Evolutionary conservation across 352 stramenopile genomes (phyloP).

Genomic region (Phytophthora foliorum): DNA sequence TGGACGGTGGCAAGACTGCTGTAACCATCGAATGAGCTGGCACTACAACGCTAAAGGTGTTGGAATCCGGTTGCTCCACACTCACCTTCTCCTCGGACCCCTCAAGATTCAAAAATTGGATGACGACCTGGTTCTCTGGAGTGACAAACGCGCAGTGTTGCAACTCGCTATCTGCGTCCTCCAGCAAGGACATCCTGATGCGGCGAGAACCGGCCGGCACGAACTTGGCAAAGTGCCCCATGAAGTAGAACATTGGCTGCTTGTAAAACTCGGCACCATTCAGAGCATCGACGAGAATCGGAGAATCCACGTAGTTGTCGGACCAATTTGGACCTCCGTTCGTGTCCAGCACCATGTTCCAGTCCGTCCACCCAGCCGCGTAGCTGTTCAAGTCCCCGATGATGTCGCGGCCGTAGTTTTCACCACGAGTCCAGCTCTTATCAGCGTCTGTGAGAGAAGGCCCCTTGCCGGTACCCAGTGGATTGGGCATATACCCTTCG

Average conservation of each 20-base stretch:
- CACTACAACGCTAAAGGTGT: slow-evolving; percentile 20
- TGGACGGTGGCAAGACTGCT: slow-evolving; percentile 23
- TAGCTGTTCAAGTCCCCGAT: slow-evolving; percentile 87
- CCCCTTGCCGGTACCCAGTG: slow-evolving; percentile 48
- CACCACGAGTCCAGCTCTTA: slow-evolving; percentile 65
- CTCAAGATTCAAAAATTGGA: slow-evolving; percentile 56
- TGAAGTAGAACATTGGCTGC: slow-evolving; percentile 84
- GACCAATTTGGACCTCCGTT: slow-evolving; percentile 81
- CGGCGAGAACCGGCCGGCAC: slow-evolving; percentile 55
- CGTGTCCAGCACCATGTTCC: slow-evolving; percentile 68
- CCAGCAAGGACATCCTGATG: slow-evolving; percentile 32
- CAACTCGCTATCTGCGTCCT: slow-evolving; percentile 40
- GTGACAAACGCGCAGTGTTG: slow-evolving; percentile 52
- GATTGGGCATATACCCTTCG: slow-evolving; percentile 52
- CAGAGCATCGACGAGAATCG: slow-evolving; percentile 74
- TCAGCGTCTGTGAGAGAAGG: slow-evolving; percentile 45
- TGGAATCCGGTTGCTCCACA: slow-evolving; percentile 25
- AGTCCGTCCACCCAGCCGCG: slow-evolving; percentile 86
- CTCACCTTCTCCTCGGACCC: slow-evolving; percentile 44
- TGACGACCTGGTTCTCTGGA: slow-evolving; percentile 47
- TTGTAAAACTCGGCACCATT: slow-evolving; percentile 77
- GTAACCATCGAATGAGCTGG: slow-evolving; percentile 28
- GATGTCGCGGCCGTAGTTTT: slow-evolving; percentile 88
- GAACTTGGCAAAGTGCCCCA: slow-evolving; percentile 81
- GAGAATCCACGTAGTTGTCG: slow-evolving; percentile 78